Conservation (phyloP, 1,284 basidiomycete species). For the Coniferiporia sulphurascens region DNA sequence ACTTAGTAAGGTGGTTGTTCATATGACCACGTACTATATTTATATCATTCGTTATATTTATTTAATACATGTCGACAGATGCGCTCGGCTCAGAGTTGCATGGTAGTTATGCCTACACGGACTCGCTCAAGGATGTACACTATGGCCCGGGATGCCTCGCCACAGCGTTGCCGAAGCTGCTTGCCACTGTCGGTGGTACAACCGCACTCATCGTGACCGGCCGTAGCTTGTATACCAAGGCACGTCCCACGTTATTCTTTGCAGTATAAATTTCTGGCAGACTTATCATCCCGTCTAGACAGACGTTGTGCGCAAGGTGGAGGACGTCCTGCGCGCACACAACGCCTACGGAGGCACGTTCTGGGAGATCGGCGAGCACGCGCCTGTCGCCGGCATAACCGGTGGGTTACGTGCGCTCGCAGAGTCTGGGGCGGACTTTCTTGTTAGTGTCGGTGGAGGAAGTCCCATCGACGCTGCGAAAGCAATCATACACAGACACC, state of each 20-base stretch:
- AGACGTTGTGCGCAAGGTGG: constrained; percentile 55
- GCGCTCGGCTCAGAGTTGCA: constrained; percentile 18
- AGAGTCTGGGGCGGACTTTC: constrained; percentile 54
- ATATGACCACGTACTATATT: too few species aligned
- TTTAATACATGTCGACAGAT: background rate
- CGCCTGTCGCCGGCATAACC: constrained; percentile 66
- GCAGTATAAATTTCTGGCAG: too few species aligned
- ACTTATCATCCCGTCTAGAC: constrained; percentile 38
- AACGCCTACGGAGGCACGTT: constrained; percentile 63
- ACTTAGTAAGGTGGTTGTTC: too few species aligned
- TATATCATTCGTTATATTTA: too few species aligned
- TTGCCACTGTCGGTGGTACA: constrained; percentile 47
- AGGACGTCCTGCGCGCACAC: constrained; percentile 49
- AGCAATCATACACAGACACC: constrained; percentile 59
- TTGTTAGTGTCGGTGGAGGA: constrained; percentile 74
- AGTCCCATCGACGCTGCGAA: constrained; percentile 78
- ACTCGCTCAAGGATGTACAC: constrained; percentile 58
- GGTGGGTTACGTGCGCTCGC: constrained; percentile 56
- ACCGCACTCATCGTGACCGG: constrained; percentile 71
- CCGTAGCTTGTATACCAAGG: constrained; percentile 61
- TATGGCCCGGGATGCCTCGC: constrained; percentile 63
- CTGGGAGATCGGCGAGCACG: constrained; percentile 72
- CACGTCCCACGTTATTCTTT: too few species aligned
- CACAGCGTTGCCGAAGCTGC: constrained; percentile 58
- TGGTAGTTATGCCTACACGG: constrained; percentile 60